phyloP scores from a whole-genome alignment of 176 grass and related monocot genomes.

The Aegilops tauschii region DNA sequence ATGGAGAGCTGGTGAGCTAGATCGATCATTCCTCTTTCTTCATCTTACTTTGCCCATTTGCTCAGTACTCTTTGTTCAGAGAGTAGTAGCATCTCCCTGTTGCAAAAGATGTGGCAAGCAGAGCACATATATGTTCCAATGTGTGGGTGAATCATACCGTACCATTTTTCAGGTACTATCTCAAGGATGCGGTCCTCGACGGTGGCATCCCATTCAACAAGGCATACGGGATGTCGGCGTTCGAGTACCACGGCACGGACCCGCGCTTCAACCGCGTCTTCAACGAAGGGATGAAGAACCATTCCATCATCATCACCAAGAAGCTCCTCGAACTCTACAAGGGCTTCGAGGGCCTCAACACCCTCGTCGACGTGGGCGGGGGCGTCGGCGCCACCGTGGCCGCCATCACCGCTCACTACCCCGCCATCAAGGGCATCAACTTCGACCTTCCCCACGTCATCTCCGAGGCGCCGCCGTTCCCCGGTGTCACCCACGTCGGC shows the following conservation, averaged over 20 bases:
- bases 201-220: conserved; percentile 99
- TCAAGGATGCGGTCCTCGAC: conserved; percentile 75
- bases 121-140: background rate
- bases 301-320: conserved; percentile 78
- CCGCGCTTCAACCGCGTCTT: conserved; percentile 85
- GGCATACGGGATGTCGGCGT: conserved; percentile 88
- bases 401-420: no score
- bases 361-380: conserved; percentile 86
- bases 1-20: conserved; percentile 90
- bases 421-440: no score
- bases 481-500: no score
- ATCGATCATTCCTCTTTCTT: background rate
- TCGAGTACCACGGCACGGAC: conserved; percentile 87
- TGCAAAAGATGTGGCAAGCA: no score
- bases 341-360: conserved; percentile 57
- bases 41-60: background rate
- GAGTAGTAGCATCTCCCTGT: no score
- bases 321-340: conserved; percentile 77
- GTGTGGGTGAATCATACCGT: no score
- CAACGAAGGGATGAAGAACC: conserved; percentile 98
- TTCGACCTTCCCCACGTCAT: no score
- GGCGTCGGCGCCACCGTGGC: background rate
- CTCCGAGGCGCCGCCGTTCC: no score
- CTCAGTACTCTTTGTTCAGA: background rate
- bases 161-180: conserved; percentile 55